Percentiles rank a stretch among this genome's conserved stretches.
These are phyloP conservation scores for Hericium rajendrae DNA, from an alignment of 768 basidiomycete species.

Conservation along the genomic window DNA sequence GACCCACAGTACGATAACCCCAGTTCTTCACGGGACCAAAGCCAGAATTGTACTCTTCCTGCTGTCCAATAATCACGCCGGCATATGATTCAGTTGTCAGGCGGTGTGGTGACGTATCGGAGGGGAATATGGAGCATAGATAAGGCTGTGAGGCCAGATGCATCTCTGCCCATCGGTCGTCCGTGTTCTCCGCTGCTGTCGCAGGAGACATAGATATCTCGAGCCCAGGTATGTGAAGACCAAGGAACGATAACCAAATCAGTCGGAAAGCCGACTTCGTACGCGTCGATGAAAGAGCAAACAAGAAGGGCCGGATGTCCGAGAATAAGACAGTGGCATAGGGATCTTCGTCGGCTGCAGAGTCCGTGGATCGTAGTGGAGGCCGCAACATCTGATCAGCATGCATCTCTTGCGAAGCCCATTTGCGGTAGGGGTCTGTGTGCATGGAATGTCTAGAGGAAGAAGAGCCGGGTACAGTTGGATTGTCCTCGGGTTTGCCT, in stretches of 20 bases:
- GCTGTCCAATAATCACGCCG: constrained; percentile 58
- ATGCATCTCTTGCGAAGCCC: constrained; percentile 49
- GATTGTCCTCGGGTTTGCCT: constrained; percentile 26
- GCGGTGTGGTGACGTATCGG: constrained; percentile 19
- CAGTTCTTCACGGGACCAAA: constrained; percentile 67
- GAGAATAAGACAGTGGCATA: constrained; percentile 64
- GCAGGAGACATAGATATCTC: constrained; percentile 27
- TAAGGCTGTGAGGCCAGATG: constrained; percentile 35
- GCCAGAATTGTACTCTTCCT: constrained; percentile 47
- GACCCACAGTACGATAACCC: constrained; percentile 42
- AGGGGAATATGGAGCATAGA: constrained; percentile 47
- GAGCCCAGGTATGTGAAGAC: constrained; percentile 66
- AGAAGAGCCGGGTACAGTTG: constrained; percentile 5
- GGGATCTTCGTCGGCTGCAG: constrained; percentile 48
- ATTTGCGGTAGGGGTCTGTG: constrained; percentile 56
- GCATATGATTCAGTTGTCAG: constrained; percentile 51
- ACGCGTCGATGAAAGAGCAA: constrained; percentile 28
- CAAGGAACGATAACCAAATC: constrained; percentile 61
- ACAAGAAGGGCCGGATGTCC: constrained; percentile 55
- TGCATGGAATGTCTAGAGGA: constrained; percentile 18
- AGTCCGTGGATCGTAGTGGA: constrained; percentile 47
- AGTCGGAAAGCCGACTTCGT: constrained; percentile 52
- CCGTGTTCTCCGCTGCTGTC: constrained; percentile 31
- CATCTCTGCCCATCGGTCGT: constrained; percentile 58
- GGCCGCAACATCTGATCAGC: constrained; percentile 35